phyloP scores from a whole-genome alignment of 805 yeast genomes.

The Grigorovia humatica region DNA sequence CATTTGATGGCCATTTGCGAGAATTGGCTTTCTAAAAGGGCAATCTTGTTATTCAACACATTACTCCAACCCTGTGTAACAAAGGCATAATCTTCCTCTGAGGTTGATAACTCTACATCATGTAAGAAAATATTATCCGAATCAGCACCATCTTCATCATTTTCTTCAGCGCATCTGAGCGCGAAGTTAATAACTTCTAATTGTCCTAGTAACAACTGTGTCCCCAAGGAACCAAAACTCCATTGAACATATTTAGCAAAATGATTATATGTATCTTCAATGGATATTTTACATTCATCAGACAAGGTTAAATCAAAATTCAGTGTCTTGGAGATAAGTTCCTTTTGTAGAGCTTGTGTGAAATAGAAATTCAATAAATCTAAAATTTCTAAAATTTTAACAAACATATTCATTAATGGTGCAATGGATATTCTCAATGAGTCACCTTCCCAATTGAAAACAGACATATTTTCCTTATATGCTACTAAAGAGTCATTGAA shows the following conservation, averaged over 20 bases:
- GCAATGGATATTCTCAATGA: conserved; percentile 7
- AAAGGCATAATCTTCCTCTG: conserved; percentile 12
- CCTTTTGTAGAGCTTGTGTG: conserved; percentile 26
- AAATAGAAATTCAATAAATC: conserved; percentile 25
- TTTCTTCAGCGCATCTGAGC: conserved; percentile 24
- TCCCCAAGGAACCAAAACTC: conserved; percentile 24
- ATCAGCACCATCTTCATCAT: conserved; percentile 19
- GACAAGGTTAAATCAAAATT: conserved; percentile 19
- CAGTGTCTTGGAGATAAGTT: conserved; percentile 27
- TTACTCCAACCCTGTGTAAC: conserved; percentile 21
- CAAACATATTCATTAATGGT: conserved; percentile 16
- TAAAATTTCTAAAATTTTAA: conserved; percentile 20
- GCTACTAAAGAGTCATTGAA: conserved; percentile 20
- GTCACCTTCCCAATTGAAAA: neutral
- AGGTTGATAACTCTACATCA: conserved; percentile 15
- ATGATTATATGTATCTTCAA: conserved; percentile 25
- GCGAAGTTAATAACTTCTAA: conserved; percentile 26
- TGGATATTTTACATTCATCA: conserved; percentile 13
- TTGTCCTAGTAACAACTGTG: conserved; percentile 11
- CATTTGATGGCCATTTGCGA: conserved; percentile 12
- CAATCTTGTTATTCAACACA: conserved; percentile 13
- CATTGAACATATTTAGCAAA: conserved; percentile 29
- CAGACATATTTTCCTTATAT: conserved; percentile 2
- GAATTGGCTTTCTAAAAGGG: conserved; percentile 11
- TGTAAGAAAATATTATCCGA: conserved; percentile 26